Conservation (phyloP, 331 rosid species). For the Quercus tomentella region DNA sequence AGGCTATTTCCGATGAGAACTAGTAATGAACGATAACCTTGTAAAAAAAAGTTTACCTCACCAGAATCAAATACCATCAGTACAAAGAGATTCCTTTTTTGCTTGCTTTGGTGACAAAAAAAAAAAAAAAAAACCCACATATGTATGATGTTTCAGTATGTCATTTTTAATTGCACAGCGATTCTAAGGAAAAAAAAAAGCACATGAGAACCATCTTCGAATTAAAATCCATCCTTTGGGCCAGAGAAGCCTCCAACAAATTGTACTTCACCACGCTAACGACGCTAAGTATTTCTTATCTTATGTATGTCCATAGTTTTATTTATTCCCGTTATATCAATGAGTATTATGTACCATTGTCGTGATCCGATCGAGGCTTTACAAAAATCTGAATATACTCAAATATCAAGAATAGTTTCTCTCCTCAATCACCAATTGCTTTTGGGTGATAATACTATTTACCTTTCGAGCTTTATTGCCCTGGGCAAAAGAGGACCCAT, state of each 20-base stretch:
- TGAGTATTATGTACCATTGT: conserved; percentile 38
- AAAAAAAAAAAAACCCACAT: background rate
- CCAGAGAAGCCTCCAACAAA: conserved; percentile 2
- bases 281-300: conserved; percentile 39
- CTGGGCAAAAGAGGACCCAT: conserved; percentile 40
- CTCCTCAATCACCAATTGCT: conserved; percentile 2
- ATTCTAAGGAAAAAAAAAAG: conserved; percentile 2
- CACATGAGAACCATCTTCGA: conserved; percentile 21
- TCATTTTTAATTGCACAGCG: conserved; percentile 5
- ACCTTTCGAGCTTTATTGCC: conserved; percentile 54
- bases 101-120: conserved; percentile 1
- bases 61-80: conserved; percentile 25
- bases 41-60: conserved; percentile 23
- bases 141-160: conserved; percentile 26
- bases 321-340: conserved; percentile 32
- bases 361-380: conserved; percentile 11
- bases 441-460: conserved; percentile 5
- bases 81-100: conserved; percentile 15
- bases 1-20: background rate
- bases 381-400: conserved; percentile 24
- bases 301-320: conserved; percentile 22
- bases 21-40: conserved; percentile 13
- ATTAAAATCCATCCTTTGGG: conserved; percentile 14
- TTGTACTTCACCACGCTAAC: background rate
- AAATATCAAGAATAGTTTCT: background rate